Percentiles rank a stretch among this genome's conserved stretches.
These are phyloP conservation scores for Quercus wislizeni DNA, from an alignment of 306 rosid species.

Conservation along the genomic window DNA sequence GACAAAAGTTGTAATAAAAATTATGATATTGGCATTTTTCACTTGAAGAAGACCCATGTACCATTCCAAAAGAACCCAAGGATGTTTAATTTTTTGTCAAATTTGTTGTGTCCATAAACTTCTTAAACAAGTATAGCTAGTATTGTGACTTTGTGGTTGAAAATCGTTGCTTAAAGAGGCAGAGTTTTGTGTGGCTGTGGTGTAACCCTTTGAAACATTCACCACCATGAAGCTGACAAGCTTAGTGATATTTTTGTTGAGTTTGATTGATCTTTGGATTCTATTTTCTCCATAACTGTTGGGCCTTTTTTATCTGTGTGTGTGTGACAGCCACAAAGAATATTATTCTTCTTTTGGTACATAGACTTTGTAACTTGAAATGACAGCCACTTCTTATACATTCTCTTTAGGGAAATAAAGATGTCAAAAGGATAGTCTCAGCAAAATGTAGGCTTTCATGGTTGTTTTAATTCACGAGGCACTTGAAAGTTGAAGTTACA, in stretches of 20 bases:
- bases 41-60: too few species aligned
- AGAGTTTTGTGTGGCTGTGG: constrained; percentile 31
- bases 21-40: too few species aligned
- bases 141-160: constrained; percentile 24
- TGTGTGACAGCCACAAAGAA: constrained; percentile 27
- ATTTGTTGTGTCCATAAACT: too few species aligned
- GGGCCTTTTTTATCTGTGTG: constrained; percentile 16
- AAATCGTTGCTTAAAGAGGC: constrained; percentile 22
- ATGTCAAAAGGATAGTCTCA: neutral
- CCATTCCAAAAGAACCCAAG: too few species aligned
- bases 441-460: neutral
- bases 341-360: constrained; percentile 23
- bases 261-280: constrained; percentile 36
- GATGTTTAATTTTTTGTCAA: too few species aligned
- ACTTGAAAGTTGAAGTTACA: too few species aligned
- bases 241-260: constrained; percentile 14
- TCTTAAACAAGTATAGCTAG: neutral
- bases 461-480: neutral
- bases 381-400: constrained; percentile 27
- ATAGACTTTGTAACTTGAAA: constrained; percentile 13
- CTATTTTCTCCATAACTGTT: constrained; percentile 31
- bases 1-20: too few species aligned
- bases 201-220: constrained; percentile 18
- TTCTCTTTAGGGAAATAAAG: neutral
- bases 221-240: constrained; percentile 8